Conservation (phyloP, 106 monocot genomes). For the Narthecium ossifragum region DNA sequence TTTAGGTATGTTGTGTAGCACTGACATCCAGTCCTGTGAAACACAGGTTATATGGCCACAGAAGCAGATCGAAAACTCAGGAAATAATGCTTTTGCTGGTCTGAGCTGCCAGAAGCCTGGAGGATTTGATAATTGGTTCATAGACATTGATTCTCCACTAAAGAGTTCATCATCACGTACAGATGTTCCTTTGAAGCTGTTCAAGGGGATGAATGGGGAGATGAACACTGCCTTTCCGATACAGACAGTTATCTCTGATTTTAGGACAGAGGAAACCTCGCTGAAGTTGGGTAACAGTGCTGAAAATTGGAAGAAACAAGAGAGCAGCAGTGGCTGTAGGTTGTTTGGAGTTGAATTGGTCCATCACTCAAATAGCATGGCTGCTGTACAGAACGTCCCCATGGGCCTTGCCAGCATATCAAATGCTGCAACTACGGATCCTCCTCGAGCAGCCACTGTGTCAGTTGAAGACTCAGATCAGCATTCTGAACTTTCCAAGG, state of each 20-base stretch:
- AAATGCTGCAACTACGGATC: conserved; percentile 1
- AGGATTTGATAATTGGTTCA: conserved; percentile 28
- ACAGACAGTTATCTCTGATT: neutral
- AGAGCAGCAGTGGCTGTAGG: conserved; percentile 14
- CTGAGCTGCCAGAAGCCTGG: neutral
- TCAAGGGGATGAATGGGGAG: conserved; percentile 12
- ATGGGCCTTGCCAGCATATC: neutral
- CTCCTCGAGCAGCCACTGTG: neutral
- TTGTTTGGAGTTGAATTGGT: conserved; percentile 49
- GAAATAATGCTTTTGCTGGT: conserved; percentile 1
- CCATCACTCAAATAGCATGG: neutral
- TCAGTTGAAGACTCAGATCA: conserved; percentile 38
- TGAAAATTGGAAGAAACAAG: conserved; percentile 20
- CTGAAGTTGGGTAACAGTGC: neutral
- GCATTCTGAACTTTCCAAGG: conserved; percentile 39
- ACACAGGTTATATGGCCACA: conserved; percentile 22
- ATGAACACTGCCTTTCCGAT: neutral
- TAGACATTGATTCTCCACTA: conserved; percentile 26
- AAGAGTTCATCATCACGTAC: conserved; percentile 6
- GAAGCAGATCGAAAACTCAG: conserved; percentile 9
- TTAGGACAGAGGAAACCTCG: conserved; percentile 9
- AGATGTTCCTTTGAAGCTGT: conserved; percentile 15
- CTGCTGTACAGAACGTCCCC: neutral
- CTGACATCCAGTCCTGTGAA: conserved; percentile 7
- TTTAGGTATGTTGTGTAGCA: conserved; percentile 2